phyloP scores from a whole-genome alignment of 352 stramenopile genomes.

The Pythium pyrilobum region DNA sequence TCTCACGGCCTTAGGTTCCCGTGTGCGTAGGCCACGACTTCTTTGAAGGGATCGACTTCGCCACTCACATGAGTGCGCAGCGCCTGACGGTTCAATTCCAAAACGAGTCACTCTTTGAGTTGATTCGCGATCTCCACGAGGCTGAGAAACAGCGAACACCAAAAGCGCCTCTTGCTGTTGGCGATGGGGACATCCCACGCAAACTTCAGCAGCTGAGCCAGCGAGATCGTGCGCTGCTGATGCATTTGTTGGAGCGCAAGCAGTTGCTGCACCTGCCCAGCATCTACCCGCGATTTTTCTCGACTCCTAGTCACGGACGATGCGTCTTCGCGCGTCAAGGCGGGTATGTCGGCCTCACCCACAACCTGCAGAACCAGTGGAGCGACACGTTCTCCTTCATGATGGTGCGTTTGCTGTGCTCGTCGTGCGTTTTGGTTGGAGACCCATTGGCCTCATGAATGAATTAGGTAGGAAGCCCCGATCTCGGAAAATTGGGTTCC shows the following conservation, averaged over 20 bases:
- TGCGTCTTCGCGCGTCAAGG: conserved; percentile 52
- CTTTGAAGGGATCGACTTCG: conserved; percentile 65
- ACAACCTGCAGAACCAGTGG: conserved; percentile 78
- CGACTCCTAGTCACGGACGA: conserved; percentile 33
- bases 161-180: conserved; percentile 21
- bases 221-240: conserved; percentile 39
- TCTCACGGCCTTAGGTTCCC: neutral
- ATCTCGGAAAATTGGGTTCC: conserved; percentile 19
- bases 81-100: conserved; percentile 36
- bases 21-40: conserved; percentile 56
- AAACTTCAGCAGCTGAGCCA: conserved; percentile 31
- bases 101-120: conserved; percentile 35
- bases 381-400: conserved; percentile 61
- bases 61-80: conserved; percentile 37
- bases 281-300: conserved; percentile 75
- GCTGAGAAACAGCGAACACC: conserved; percentile 31
- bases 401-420: conserved; percentile 24
- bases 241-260: conserved; percentile 79
- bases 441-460: neutral
- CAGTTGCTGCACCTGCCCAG: conserved; percentile 63
- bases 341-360: conserved; percentile 56
- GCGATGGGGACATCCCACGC: conserved; percentile 29
- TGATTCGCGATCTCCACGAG: conserved; percentile 35
- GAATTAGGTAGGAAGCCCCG: conserved; percentile 45
- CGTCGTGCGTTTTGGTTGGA: no score